Conservation (phyloP, 257 asterid species). For the Verbascum thapsus region DNA sequence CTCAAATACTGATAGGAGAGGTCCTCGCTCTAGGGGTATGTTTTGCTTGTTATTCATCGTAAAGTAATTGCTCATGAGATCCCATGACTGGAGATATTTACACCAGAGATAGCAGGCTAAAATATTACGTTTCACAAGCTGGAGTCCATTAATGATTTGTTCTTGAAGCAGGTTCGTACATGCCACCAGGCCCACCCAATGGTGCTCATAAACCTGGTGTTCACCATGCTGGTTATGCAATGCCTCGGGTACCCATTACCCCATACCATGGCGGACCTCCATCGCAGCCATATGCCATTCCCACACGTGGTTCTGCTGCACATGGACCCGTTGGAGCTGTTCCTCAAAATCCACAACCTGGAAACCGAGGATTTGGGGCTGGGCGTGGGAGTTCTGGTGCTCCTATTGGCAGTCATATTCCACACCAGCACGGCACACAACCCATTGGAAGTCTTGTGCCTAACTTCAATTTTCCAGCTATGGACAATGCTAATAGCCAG, state of each 20-base stretch:
- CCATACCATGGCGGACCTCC: constrained; percentile 90
- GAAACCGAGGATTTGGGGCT: constrained; percentile 84
- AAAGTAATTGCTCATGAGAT: constrained; percentile 6
- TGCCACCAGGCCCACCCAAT: constrained; percentile 81
- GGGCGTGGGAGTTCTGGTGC: constrained; percentile 89
- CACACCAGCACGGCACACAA: constrained; percentile 85
- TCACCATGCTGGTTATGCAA: constrained; percentile 83
- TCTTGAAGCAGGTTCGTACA: constrained; percentile 66
- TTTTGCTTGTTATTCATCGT: constrained; percentile 14
- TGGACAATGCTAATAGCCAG: constrained; percentile 88
- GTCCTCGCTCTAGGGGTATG: constrained; percentile 84
- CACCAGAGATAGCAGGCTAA: background rate
- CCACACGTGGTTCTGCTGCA: constrained; percentile 76
- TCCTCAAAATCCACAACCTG: constrained; percentile 88
- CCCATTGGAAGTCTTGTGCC: constrained; percentile 71
- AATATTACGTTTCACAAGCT: constrained; percentile 4
- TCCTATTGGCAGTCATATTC: constrained; percentile 92
- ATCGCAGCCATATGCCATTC: constrained; percentile 91
- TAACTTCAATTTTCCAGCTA: constrained; percentile 71
- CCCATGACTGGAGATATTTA: background rate
- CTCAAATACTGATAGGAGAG: constrained; percentile 74
- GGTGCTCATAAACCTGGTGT: constrained; percentile 80
- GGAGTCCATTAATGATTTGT: constrained; percentile 20
- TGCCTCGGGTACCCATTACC: constrained; percentile 80
- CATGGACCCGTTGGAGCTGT: constrained; percentile 93